Evolutionary conservation across 148 eudicot genomes (phyloP).

Genomic region (Drosera capensis): DNA sequence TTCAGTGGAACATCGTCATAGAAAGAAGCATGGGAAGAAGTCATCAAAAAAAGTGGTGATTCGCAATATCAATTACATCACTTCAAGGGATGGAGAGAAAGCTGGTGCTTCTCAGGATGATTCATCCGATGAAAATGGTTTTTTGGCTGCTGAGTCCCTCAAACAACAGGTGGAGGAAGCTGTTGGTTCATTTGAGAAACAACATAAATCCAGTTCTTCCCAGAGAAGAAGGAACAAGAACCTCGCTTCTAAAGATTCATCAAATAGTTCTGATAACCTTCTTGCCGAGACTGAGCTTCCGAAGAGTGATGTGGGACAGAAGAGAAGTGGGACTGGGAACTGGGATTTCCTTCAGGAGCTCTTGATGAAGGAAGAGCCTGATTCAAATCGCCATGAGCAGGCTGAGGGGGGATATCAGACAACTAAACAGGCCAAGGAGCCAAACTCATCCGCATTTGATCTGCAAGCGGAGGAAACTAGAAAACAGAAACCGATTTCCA

Average conservation of each 20-base stretch:
- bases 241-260: slow-evolving; percentile 3
- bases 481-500: slow-evolving; percentile 20
- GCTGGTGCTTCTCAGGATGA: slow-evolving; percentile 24
- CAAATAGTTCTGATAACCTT: slow-evolving; percentile 14
- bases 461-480: slow-evolving; percentile 15
- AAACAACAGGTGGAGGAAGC: slow-evolving; percentile 58
- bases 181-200: slow-evolving; percentile 40
- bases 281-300: slow-evolving; percentile 10
- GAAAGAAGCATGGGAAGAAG: slow-evolving; percentile 33
- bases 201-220: slow-evolving; percentile 24
- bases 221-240: slow-evolving; percentile 23
- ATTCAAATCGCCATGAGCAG: slow-evolving; percentile 11
- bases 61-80: slow-evolving; percentile 63
- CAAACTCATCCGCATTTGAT: slow-evolving; percentile 12
- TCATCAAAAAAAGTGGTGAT: slow-evolving; percentile 63
- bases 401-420: slow-evolving; percentile 17
- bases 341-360: slow-evolving; percentile 78
- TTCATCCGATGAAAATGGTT: slow-evolving; percentile 45
- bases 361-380: slow-evolving; percentile 43
- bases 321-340: slow-evolving; percentile 29
- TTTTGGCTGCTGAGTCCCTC: slow-evolving; percentile 27
- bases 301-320: slow-evolving; percentile 17
- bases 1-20: slow-evolving; percentile 18
- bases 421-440: slow-evolving; percentile 14
- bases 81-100: slow-evolving; percentile 39